Conservation (phyloP, 2,329 filamentous ascomycete genomes). For the Hysterium pulicare region DNA sequence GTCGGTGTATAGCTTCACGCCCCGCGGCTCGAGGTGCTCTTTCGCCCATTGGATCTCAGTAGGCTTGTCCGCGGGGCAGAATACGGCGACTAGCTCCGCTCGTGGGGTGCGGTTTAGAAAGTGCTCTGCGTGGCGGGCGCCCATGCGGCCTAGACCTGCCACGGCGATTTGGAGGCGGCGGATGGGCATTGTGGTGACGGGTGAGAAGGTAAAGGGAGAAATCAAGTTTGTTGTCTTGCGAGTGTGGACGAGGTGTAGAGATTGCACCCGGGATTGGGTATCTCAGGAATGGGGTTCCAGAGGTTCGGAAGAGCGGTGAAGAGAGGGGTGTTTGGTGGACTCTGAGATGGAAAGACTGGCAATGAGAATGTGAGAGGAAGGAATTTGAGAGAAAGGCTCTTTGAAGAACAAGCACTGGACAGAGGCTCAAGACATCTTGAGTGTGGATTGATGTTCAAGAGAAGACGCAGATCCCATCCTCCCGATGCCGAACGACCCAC, state of each 20-base stretch:
- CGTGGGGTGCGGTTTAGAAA: conserved; percentile 46
- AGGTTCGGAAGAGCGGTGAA: conserved; percentile 1
- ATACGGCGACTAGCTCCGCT: conserved; percentile 48
- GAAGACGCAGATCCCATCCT: too few species aligned
- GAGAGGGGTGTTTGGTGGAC: too few species aligned
- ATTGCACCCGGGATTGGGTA: not conserved
- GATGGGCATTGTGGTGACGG: conserved; percentile 24
- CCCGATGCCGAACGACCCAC: too few species aligned
- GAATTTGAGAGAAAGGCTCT: too few species aligned
- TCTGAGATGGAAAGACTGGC: conserved; percentile 1
- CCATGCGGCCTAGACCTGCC: conserved; percentile 50
- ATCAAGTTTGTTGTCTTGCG: too few species aligned
- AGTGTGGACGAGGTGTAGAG: too few species aligned
- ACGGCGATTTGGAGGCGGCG: conserved; percentile 45
- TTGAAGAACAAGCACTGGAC: too few species aligned
- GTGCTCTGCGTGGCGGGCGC: conserved; percentile 47
- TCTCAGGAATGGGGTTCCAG: not conserved
- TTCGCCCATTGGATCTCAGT: conserved; percentile 48
- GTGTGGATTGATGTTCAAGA: too few species aligned
- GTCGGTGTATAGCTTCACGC: conserved; percentile 52
- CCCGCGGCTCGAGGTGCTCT: conserved; percentile 49
- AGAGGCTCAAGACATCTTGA: too few species aligned
- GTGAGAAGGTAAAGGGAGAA: not conserved
- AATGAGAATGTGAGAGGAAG: too few species aligned
- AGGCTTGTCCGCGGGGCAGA: conserved; percentile 39